Base-by-base conservation (phyloP, 192 early-diverging fungal species). In the Coemansia sp. region DNA sequence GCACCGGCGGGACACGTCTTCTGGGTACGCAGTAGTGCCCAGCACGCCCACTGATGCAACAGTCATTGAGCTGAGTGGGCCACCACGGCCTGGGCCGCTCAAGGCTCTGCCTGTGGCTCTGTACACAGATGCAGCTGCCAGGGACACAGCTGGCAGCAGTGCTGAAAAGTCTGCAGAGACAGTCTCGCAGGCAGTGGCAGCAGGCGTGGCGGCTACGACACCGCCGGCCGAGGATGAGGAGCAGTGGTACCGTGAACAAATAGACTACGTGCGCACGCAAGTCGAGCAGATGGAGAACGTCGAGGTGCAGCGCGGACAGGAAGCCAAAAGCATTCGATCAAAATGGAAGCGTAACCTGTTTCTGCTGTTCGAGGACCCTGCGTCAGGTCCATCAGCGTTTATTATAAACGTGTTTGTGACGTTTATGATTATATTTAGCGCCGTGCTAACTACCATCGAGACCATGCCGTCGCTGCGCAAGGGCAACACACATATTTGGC, bases 361-460 rank as follows among this genome's bases (percentile, higher is more conserved):
- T 51, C 75, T 89, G 15, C 75, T 93, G 37, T 76, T 93, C 29
- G 91, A 93, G 61, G 89, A 91, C 62, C 90, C 91, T 12, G 88
- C 90, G n/a, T 88, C 87, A 4, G 86, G 89, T 59, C 62, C 79
- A 5, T 73, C 83, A 6, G 91, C 91, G 9, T 91, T 93, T 70
- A 72, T 83, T 25, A 84, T 88, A 29, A 90, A 90, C 65, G 82
- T 91, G 8, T 84, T 89, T 71, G 87, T 93, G 2, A 87, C 88
- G 2, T 83, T 91, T 62, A 77, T 86, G 51, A 93, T 93, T 49
- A 85, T 91, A 10, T 79, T 87, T 24, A 87, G 86, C 73, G 87
- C 90, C 1, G 83, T 91, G 3, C 84, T 90, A 56, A 88, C 90
- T 0, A 90, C 89, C 14, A 76, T 93, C 52, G 91, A 93, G 79